These are phyloP conservation scores for Lachnellula subtilissima DNA, from an alignment of 2,329 filamentous ascomycete species.

Conservation along the genomic window DNA sequence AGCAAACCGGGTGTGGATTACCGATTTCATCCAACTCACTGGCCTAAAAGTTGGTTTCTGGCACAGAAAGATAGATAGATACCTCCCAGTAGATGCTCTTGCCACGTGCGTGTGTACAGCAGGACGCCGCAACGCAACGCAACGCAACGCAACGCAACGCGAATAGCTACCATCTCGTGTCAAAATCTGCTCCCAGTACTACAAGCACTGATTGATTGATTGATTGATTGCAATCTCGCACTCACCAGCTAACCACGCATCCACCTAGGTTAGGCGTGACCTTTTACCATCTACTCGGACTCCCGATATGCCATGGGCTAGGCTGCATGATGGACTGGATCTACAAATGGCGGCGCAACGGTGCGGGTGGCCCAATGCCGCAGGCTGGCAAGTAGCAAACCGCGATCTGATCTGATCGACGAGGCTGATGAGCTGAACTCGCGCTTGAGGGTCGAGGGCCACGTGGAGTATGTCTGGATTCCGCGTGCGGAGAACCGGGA, in stretches of 20 bases:
- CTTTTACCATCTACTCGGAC: background rate
- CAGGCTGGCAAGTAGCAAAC: background rate
- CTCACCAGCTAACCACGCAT: background rate
- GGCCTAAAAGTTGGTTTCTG: no score
- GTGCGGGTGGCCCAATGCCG: background rate
- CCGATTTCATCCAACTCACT: no score
- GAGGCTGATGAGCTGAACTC: background rate
- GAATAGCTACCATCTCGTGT: no score
- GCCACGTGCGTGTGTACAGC: no score
- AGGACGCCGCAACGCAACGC: no score
- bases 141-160: no score
- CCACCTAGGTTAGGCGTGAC: background rate
- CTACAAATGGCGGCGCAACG: background rate
- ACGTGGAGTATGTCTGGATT: background rate
- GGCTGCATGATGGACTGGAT: background rate
- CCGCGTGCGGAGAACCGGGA: background rate
- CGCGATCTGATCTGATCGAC: background rate
- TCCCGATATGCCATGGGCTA: background rate
- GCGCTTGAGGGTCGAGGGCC: background rate
- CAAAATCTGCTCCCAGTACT: no score
- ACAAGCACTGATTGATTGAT: no score
- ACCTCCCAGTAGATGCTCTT: no score
- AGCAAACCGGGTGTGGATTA: no score
- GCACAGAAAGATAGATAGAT: no score
- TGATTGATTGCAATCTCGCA: no score